Conservation (phyloP, 306 rosid species). For the Castanea sativa region DNA sequence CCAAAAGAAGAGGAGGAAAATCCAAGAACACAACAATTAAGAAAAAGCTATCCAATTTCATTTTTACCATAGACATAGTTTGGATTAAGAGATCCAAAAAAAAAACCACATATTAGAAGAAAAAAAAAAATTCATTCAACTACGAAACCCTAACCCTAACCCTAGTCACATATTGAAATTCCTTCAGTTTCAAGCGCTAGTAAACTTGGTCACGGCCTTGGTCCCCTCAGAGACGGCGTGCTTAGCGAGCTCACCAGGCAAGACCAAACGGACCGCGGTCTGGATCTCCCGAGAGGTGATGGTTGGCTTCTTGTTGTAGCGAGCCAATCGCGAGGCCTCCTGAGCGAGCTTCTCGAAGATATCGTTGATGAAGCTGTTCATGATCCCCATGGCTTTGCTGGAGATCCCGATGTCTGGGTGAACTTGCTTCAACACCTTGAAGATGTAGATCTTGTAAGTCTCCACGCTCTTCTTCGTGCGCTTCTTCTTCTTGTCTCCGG, state of each 20-base stretch:
- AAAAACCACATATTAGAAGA: background rate
- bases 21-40: background rate
- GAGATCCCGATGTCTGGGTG: slow-evolving; percentile 45
- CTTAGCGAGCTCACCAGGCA: too few species aligned
- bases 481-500: slow-evolving; percentile 78
- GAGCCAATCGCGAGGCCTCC: too few species aligned
- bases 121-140: background rate
- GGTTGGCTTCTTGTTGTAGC: too few species aligned
- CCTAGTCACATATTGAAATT: background rate
- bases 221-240: too few species aligned
- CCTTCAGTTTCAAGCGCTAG: slow-evolving; percentile 29
- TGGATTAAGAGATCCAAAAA: background rate
- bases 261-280: too few species aligned
- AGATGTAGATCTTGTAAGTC: slow-evolving; percentile 79
- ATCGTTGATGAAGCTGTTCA: too few species aligned
- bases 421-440: slow-evolving; percentile 72
- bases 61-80: slow-evolving; percentile 4
- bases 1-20: background rate
- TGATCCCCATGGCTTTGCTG: too few species aligned
- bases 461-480: slow-evolving; percentile 58
- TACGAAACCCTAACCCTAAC: slow-evolving; percentile 5
- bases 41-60: background rate
- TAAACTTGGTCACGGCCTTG: slow-evolving; percentile 67
- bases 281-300: too few species aligned
- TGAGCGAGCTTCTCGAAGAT: too few species aligned